Percentiles rank a stretch among this genome's conserved stretches.
phyloP scores from a whole-genome alignment of 1,139 yeast species.

The Taphrina populina region DNA sequence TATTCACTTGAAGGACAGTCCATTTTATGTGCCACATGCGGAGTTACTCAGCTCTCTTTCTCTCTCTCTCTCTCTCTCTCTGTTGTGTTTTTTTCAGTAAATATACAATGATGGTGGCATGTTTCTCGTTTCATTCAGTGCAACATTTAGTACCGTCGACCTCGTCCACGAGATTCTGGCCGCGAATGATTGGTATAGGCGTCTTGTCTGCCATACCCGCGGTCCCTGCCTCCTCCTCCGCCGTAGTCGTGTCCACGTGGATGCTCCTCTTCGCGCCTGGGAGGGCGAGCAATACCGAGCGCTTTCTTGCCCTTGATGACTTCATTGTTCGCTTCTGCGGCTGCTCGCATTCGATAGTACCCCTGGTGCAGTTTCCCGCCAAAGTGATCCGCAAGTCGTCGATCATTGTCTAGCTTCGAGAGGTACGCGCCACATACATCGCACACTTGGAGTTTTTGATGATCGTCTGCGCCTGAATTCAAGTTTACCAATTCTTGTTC shows the following conservation, averaged over 20 bases:
- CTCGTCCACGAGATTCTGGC: constrained; percentile 10
- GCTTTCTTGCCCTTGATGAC: constrained; percentile 23
- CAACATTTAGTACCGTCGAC: constrained; percentile 6
- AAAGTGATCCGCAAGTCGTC: constrained; percentile 88
- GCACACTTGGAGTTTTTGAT: constrained; percentile 88
- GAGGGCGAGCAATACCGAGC: constrained; percentile 11
- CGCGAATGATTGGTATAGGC: background rate
- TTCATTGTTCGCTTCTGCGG: constrained; percentile 20
- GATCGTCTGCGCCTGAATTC: constrained; percentile 43
- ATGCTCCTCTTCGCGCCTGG: constrained; percentile 1
- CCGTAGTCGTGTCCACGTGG: constrained; percentile 11
- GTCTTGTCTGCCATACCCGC: constrained; percentile 18
- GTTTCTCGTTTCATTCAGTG: background rate
- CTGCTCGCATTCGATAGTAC: constrained; percentile 30
- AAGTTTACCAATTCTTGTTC: constrained; percentile 40
- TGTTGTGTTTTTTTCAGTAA: too few species aligned
- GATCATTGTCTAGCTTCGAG: constrained; percentile 81
- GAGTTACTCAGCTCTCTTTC: too few species aligned
- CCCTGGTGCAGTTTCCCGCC: constrained; percentile 55
- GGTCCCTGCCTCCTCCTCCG: constrained; percentile 4
- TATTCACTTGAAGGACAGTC: too few species aligned
- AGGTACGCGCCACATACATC: constrained; percentile 88
- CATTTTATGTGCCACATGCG: too few species aligned
- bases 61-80: too few species aligned
- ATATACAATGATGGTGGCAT: background rate